These are phyloP conservation scores for Aspergillus sclerotialis DNA, from an alignment of 2,329 filamentous ascomycete genomes.

Conservation along the genomic window DNA sequence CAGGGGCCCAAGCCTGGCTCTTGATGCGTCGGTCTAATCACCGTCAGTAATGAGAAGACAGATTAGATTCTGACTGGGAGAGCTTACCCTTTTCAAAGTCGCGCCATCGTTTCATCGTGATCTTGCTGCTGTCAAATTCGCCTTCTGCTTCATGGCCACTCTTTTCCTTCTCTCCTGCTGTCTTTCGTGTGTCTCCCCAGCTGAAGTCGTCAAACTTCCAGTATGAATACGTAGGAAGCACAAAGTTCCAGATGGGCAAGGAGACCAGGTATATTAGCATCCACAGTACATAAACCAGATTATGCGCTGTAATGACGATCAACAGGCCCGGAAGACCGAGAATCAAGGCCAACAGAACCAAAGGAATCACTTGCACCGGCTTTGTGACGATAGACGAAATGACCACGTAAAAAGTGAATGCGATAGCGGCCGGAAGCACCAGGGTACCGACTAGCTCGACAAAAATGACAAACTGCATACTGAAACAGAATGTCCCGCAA, in stretches of 20 bases:
- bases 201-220: conserved; percentile 99
- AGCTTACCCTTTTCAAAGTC: conserved; percentile 76
- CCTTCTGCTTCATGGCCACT: conserved; percentile 76
- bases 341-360: conserved; percentile 82
- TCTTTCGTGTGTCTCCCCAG: conserved; percentile 97
- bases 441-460: conserved; percentile 92
- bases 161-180: conserved; percentile 83
- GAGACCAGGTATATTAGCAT: conserved; percentile 95
- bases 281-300: conserved; percentile 86
- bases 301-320: conserved; percentile 89
- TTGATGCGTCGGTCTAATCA: conserved; percentile 33
- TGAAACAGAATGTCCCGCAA: conserved; percentile 98
- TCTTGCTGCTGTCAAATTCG: conserved; percentile 97
- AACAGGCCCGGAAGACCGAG: conserved; percentile 87
- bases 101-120: conserved; percentile 98
- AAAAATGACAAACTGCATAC: conserved; percentile 98
- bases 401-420: conserved; percentile 93
- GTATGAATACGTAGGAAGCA: conserved; percentile 88
- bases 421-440: conserved; percentile 90
- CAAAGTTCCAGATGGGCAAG: conserved; percentile 94
- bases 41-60: conserved; percentile 7
- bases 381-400: conserved; percentile 74
- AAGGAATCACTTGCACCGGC: conserved; percentile 78
- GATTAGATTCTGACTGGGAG: neutral
- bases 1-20: conserved; percentile 16